A percentile compares a stretch with the other conserved stretches of the same genome.
These are phyloP conservation scores for Oenanthe sinensis DNA, from an alignment of 129 eudicot species.

Conservation along the genomic window DNA sequence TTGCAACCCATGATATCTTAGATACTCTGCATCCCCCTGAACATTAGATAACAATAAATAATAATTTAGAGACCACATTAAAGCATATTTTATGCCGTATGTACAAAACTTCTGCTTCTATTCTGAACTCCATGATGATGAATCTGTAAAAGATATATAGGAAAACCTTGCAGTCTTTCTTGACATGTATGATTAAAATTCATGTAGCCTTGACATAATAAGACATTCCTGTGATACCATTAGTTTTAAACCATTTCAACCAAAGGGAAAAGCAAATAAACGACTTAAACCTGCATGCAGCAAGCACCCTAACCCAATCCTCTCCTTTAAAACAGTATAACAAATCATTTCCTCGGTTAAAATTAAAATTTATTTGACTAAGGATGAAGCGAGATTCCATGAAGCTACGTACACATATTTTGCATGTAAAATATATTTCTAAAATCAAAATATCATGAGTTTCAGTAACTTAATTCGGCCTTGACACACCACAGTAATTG, in stretches of 20 bases:
- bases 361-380: neutral
- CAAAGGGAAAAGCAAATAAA: neutral
- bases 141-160: neutral
- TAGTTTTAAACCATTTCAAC: neutral
- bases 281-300: neutral
- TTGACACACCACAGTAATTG: neutral
- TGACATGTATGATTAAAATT: neutral
- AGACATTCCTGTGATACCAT: neutral
- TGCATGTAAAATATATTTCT: neutral
- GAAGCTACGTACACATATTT: neutral
- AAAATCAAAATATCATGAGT: neutral
- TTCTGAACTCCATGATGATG: neutral
- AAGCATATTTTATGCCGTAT: neutral
- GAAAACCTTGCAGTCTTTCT: neutral
- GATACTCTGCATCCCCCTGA: slow-evolving; percentile 91
- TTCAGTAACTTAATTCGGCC: neutral
- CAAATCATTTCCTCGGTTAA: neutral
- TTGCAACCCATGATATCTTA: slow-evolving; percentile 87
- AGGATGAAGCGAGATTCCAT: neutral
- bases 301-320: neutral
- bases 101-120: neutral
- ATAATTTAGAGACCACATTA: slow-evolving; percentile 4
- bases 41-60: slow-evolving; percentile 1
- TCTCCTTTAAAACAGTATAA: neutral
- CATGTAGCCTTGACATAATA: neutral